Evolutionary conservation across 495 filamentous ascomycete species (phyloP), one percentile per base, ranked within the genome.

Genomic region (Annulohypoxylon stygium): DNA sequence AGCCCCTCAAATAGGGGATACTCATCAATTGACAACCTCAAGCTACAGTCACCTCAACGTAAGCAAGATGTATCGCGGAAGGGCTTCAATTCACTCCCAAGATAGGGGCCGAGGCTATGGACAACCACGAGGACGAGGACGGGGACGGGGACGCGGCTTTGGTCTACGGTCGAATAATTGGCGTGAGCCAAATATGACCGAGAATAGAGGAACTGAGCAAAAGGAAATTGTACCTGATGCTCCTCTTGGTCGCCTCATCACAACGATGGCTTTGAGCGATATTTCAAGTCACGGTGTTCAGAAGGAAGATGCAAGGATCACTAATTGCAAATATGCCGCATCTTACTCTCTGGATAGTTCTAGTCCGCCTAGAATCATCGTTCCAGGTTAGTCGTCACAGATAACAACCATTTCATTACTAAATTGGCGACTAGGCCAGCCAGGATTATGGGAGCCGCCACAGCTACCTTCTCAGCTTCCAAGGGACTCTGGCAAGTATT

Each of bases 381-480:
- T 88, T 47, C 88, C 88, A 76, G 87, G 88, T 88, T 66, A 65
- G 79, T 41, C 39, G 33, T 58, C 51, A 30, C 3, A 23, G 61
- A 11, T 4, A 48, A 63, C 59, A 30, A 18, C 39, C 16, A 30
- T n/a, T 48, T 67, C 25, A 4, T 12, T 25, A 37, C 69, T 65
- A 61, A 63, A 41, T 57, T 55, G 25, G 23, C 2, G 69, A 41
- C 8, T 61, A 90, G 90, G 88, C 18, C 81, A 81, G 50, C 91
- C 90, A 3, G 87, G 88, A 33, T 67, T 65, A 2, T 92, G 89
- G 89, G 88, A 84, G 1, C 90, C 91, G 0, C 81, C 82, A 2
- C 18, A 70, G 0, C 61, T 78, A 26, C 71, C 79, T 53, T 67
- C 54, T 4, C 50, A 73, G 12, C 83, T 92, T 41, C 70, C 74